A percentile compares a stretch with the other conserved stretches of the same genome.
These are phyloP conservation scores for Tulasnella sp. DNA, from an alignment of 768 basidiomycete genomes.

Conservation along the genomic window DNA sequence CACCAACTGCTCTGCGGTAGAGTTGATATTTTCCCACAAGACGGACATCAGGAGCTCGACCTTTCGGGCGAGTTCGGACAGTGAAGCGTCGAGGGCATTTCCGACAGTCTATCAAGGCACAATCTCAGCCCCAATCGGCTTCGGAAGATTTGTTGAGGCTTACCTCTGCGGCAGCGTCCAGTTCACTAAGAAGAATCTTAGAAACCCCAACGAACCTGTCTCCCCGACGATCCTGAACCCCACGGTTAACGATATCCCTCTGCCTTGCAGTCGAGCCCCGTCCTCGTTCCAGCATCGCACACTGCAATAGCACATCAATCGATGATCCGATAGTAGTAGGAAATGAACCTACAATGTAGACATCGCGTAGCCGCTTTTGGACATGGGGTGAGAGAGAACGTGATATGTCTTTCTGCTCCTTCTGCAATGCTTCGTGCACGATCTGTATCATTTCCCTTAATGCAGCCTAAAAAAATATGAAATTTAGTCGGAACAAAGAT, in stretches of 20 bases:
- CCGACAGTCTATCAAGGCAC: slow-evolving; percentile 47
- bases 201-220: slow-evolving; percentile 60
- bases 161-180: slow-evolving; percentile 52
- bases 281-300: slow-evolving; percentile 59
- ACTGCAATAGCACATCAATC: slow-evolving; percentile 38
- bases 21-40: slow-evolving; percentile 56
- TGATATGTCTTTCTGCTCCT: slow-evolving; percentile 63
- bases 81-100: slow-evolving; percentile 51
- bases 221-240: slow-evolving; percentile 51
- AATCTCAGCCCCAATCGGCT: slow-evolving; percentile 1
- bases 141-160: neutral
- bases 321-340: neutral
- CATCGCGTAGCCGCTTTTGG: slow-evolving; percentile 54
- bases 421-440: slow-evolving; percentile 56
- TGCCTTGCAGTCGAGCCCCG: slow-evolving; percentile 63
- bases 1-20: slow-evolving; percentile 44
- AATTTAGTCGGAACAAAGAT: neutral
- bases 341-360: slow-evolving; percentile 45
- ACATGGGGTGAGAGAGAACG: slow-evolving; percentile 62
- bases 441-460: slow-evolving; percentile 46
- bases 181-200: slow-evolving; percentile 53
- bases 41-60: slow-evolving; percentile 61
- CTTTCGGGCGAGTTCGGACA: slow-evolving; percentile 60
- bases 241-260: slow-evolving; percentile 57
- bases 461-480: slow-evolving; percentile 42